Percentiles rank a stretch among this genome's conserved stretches.
Evolutionary conservation across 2,329 filamentous ascomycete species (phyloP).

Genomic region (Orbilia ellipsospora): DNA sequence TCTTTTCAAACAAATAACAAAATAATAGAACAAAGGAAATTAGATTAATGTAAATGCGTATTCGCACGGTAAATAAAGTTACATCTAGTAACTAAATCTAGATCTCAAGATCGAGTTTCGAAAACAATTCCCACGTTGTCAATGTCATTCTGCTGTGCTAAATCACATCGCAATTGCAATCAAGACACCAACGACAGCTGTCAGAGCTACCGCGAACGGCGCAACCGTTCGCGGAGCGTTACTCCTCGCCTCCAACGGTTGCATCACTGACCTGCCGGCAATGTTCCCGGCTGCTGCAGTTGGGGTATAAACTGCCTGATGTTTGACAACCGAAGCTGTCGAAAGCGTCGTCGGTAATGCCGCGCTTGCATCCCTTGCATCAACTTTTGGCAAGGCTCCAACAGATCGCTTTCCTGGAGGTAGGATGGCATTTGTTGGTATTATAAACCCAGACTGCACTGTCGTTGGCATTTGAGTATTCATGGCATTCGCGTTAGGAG

Average conservation of each 20-base stretch:
- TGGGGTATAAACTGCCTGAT: constrained; percentile 15
- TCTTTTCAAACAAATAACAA: neutral
- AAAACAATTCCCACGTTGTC: too few species aligned
- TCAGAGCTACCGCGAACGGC: neutral
- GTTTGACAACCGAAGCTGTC: neutral
- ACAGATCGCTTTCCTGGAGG: constrained; percentile 3
- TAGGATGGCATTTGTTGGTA: neutral
- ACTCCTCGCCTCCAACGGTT: constrained; percentile 16
- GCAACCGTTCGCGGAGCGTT: constrained; percentile 9
- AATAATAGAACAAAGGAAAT: constrained; percentile 3
- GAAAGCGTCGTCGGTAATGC: constrained; percentile 29
- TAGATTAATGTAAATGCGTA: too few species aligned
- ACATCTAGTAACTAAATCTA: too few species aligned
- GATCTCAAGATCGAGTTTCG: too few species aligned
- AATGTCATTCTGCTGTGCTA: too few species aligned
- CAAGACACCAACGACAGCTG: neutral
- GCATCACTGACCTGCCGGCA: neutral
- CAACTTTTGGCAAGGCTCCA: neutral
- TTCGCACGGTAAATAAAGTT: too few species aligned
- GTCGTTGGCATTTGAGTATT: neutral
- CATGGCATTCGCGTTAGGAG: neutral
- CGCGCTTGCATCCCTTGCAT: neutral
- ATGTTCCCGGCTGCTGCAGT: constrained; percentile 1
- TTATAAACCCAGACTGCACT: constrained; percentile 31
- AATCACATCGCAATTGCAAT: neutral